phyloP scores from a whole-genome alignment of 768 basidiomycete genomes.

The Suillus sp. region DNA sequence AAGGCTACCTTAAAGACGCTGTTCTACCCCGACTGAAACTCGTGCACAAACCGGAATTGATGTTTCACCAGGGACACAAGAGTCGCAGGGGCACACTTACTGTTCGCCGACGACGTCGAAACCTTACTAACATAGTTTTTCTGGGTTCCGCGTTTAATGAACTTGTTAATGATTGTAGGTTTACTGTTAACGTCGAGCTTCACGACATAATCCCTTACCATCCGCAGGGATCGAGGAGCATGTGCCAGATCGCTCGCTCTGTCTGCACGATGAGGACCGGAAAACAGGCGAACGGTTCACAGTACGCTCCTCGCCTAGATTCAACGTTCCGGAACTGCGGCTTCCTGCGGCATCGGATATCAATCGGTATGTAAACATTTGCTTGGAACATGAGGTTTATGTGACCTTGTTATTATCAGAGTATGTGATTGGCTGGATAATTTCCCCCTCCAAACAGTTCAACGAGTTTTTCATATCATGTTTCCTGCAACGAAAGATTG shows the following conservation, averaged over 20 bases:
- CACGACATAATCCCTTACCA: conserved; percentile 4
- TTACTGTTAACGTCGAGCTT: not conserved
- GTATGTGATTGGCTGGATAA: conserved; percentile 35
- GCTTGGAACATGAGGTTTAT: not conserved
- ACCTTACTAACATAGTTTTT: conserved; percentile 32
- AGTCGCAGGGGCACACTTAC: conserved; percentile 38
- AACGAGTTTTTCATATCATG: conserved; percentile 45
- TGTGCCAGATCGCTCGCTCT: conserved; percentile 32
- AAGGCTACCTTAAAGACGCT: conserved; percentile 37
- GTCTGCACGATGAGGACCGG: conserved; percentile 30
- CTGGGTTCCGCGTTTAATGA: conserved; percentile 30
- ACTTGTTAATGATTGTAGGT: conserved; percentile 32
- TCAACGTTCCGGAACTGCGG: conserved; percentile 26
- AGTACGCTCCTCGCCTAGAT: conserved; percentile 34
- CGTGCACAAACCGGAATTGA: conserved; percentile 19
- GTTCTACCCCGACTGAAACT: conserved; percentile 35
- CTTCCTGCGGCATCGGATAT: conserved; percentile 36
- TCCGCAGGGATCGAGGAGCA: conserved; percentile 29
- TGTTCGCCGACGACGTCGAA: conserved; percentile 35
- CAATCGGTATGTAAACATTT: conserved; percentile 26
- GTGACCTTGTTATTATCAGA: conserved; percentile 17
- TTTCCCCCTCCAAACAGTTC: conserved; percentile 35
- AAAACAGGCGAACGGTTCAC: conserved; percentile 32
- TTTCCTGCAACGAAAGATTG: conserved; percentile 45
- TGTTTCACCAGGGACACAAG: conserved; percentile 33